Percentiles rank a stretch among this genome's conserved stretches.
These are phyloP conservation scores for Nicotiana attenuata DNA, from an alignment of 257 asterid species.

Conservation along the genomic window DNA sequence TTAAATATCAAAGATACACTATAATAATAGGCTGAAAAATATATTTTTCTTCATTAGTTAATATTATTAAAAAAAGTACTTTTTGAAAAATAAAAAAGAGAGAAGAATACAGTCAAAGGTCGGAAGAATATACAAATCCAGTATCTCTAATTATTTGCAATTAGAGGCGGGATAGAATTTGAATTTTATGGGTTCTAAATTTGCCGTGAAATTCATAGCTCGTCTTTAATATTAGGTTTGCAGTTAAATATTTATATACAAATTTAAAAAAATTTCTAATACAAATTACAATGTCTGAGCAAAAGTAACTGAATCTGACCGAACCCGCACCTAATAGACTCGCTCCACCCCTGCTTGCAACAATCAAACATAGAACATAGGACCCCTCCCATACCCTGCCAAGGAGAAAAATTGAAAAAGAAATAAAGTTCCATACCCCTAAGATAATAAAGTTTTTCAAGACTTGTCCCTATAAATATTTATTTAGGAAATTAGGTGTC, in stretches of 20 bases:
- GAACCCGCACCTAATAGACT: too few relatives aligned
- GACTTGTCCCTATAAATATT: not conserved
- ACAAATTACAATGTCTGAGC: too few relatives aligned
- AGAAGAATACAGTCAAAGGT: too few relatives aligned
- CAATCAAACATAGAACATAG: not conserved
- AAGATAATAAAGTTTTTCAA: not conserved
- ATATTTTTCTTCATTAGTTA: not conserved
- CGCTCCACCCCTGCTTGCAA: not conserved
- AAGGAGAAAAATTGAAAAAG: not conserved
- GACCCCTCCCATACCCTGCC: not conserved
- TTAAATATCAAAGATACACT: not conserved
- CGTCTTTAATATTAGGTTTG: too few relatives aligned
- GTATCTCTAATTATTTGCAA: not conserved
- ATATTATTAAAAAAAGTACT: too few relatives aligned
- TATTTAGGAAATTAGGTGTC: constrained; percentile 2
- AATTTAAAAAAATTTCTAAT: too few relatives aligned
- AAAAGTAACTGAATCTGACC: too few relatives aligned
- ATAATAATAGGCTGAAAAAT: not conserved
- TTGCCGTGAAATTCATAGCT: too few relatives aligned
- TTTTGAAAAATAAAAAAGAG: too few relatives aligned
- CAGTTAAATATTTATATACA: too few relatives aligned
- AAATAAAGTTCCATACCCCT: not conserved
- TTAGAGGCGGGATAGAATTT: too few relatives aligned
- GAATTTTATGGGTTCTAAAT: too few relatives aligned
- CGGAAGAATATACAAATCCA: not conserved